Evolutionary conservation across 2,329 filamentous ascomycete species (phyloP).

Genomic region (Thelonectria rubi): DNA sequence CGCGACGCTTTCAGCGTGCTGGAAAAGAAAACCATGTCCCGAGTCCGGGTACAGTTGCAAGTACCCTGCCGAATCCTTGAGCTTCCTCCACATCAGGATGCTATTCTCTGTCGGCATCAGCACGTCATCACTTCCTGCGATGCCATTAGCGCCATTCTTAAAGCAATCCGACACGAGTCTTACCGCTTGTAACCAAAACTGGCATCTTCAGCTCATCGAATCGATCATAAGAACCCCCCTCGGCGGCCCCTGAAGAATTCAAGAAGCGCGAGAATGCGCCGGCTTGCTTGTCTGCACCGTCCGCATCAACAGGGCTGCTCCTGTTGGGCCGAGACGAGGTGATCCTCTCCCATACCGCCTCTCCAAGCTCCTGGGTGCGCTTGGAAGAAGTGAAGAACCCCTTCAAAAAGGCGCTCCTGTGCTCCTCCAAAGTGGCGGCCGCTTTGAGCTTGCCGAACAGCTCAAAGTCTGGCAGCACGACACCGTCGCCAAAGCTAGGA

Average conservation of each 20-base stretch:
- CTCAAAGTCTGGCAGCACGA: slow-evolving; percentile 41
- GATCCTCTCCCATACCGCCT: slow-evolving; percentile 49
- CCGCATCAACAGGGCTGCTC: slow-evolving; percentile 38
- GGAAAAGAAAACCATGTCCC: slow-evolving; percentile 50
- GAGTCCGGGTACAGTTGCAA: slow-evolving; percentile 49
- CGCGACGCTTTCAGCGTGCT: slow-evolving; percentile 46
- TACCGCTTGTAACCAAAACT: slow-evolving; percentile 51
- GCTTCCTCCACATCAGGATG: slow-evolving; percentile 49
- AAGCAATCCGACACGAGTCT: no score
- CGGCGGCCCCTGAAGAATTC: slow-evolving; percentile 45
- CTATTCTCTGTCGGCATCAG: slow-evolving; percentile 51
- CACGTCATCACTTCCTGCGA: slow-evolving; percentile 46
- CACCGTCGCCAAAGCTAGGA: slow-evolving; percentile 51
- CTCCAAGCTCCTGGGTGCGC: slow-evolving; percentile 45
- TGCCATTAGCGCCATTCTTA: slow-evolving; percentile 4
- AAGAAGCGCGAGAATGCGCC: slow-evolving; percentile 49
- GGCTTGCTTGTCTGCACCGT: slow-evolving; percentile 44
- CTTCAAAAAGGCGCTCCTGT: slow-evolving; percentile 45
- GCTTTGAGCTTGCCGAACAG: slow-evolving; percentile 48
- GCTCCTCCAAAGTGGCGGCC: slow-evolving; percentile 46
- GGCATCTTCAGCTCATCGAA: slow-evolving; percentile 48
- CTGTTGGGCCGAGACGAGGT: slow-evolving; percentile 40
- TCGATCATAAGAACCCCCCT: slow-evolving; percentile 47
- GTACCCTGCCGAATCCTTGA: slow-evolving; percentile 44
- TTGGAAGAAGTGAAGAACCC: slow-evolving; percentile 48